Evolutionary conservation across 768 basidiomycete species (phyloP), one percentile per base, ranked within the genome.

Genomic region (Calocybe indica): DNA sequence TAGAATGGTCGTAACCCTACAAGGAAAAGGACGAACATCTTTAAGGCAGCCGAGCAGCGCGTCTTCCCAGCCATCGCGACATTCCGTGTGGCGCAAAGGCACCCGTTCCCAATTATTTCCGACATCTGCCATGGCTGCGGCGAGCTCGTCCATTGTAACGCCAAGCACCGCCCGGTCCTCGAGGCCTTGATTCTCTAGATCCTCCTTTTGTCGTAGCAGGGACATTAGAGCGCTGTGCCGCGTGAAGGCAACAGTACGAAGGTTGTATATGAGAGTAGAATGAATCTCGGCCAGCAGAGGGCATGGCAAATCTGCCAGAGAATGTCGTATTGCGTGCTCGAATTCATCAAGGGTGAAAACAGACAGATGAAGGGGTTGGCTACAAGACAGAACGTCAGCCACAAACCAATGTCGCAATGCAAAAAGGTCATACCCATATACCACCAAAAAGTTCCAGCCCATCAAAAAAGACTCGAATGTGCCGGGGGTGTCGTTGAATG

Each of bases 401-500:
- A 57, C 37, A 50, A 41, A 28, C 32, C 36, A 40, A 49, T 45
- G 40, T 50, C 12, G 55, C 45, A 50, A 30, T 40, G 14, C 37
- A n/a, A 49, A 15, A 37, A 52, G 12, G 30, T 66, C 82, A 57
- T 62, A 96, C 96, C 93, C 92, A 65, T 94, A 94, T 45, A 92
- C 85, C 45, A 90, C 85, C 47, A 98, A 66, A 64, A 95, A 95
- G 65, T 91, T 93, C 94, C 94, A 99, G 7, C 82, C 71, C 85
- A 90, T 85, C 30, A 98, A 66, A 63, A 97, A 92, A 7, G 76
- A 70, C 62, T 97, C 94, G 52, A 96, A 95, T 9, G 75, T 68
- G 8, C 72, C 74, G 6, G 78, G 72, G 31, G 71, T 68, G 34
- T 80, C 75, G 43, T 83, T 81, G 61, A 91, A 90, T 4, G 91